Evolutionary conservation across 2,329 filamentous ascomycete species (phyloP), one percentile per base, ranked within the genome.

Genomic region (Colletotrichum somersetense): DNA sequence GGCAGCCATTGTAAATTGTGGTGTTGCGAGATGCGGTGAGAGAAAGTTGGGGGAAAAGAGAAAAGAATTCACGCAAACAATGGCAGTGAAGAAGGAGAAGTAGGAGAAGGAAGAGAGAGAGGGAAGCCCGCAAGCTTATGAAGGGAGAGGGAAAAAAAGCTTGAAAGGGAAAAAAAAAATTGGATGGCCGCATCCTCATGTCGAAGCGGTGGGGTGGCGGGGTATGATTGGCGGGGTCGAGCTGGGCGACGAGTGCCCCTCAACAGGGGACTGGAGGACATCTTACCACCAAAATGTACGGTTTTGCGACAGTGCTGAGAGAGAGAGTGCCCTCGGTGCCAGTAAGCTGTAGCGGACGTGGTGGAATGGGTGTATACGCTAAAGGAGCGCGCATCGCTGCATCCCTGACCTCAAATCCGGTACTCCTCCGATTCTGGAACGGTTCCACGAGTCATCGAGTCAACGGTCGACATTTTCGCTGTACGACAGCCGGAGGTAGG

Each of bases 1-100:
- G 74, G 81, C 73, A 78, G 83, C 78, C 83, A 85, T 85, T 79
- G 75, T 80, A 76, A 75, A 40, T 50, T 67, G 58, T 63, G 68
- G 44, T 74, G 40, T 57, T 62, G 66, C 56, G 53, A 35, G 42
- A 66, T 46, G 33, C 53, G 59, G 50, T 67, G 50, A 38, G 53
- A 42, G 23, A 57, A 53, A 44, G 53, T 57, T 42, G 61, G 61
- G 33, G 61, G 33, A 33, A 68, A n/a, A 42, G 7, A 57, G 72
- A 50, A 57, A 57, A 7, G 33, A 16, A 3, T 67, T 67, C 67
- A 61, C 72, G 75, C 71, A 44, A 62, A 66, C 72, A 71, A 74
- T 55, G 55, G 44, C 61, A 65, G 58, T 53, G 66, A 74, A 53
- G 73, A 71, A n/a, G 58, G 57, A 58, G 53, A 62, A 66, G 59